Conservation (phyloP, 331 rosid species). For the Rhamnella rubrinervis region DNA sequence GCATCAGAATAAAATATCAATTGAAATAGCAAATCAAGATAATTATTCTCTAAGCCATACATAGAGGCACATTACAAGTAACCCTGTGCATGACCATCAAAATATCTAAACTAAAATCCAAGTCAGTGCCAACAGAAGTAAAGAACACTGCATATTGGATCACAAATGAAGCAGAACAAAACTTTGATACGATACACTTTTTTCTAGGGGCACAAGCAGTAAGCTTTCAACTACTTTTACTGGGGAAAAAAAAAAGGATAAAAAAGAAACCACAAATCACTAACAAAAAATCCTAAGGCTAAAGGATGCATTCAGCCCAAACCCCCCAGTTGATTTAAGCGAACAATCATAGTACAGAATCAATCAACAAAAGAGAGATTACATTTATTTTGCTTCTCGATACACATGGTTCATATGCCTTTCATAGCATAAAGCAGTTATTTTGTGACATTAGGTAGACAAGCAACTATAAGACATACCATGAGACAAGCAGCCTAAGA, state of each 20-base stretch:
- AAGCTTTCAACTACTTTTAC: no score
- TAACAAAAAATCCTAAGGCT: no score
- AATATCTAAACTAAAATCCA: neutral
- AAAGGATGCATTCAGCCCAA: no score
- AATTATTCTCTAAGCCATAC: neutral
- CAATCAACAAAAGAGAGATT: no score
- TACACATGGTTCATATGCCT: neutral
- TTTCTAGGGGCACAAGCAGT: no score
- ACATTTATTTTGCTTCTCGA: no score
- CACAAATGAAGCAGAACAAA: neutral
- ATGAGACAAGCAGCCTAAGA: neutral
- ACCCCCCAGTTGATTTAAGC: no score
- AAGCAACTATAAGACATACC: neutral
- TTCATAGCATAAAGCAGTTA: neutral
- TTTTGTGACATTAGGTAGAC: neutral
- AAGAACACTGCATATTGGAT: neutral
- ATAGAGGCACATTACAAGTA: neutral
- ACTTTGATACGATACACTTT: no score
- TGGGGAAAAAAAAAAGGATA: no score
- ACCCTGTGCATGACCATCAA: no score
- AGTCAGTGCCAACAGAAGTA: neutral
- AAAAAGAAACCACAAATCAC: no score
- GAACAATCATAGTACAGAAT: no score
- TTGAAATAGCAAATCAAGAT: neutral
- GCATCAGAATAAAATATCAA: conserved; percentile 6